A percentile compares a stretch with the other conserved stretches of the same genome.
phyloP scores from a whole-genome alignment of 768 basidiomycete genomes.

The Lactarius sanguifluus region DNA sequence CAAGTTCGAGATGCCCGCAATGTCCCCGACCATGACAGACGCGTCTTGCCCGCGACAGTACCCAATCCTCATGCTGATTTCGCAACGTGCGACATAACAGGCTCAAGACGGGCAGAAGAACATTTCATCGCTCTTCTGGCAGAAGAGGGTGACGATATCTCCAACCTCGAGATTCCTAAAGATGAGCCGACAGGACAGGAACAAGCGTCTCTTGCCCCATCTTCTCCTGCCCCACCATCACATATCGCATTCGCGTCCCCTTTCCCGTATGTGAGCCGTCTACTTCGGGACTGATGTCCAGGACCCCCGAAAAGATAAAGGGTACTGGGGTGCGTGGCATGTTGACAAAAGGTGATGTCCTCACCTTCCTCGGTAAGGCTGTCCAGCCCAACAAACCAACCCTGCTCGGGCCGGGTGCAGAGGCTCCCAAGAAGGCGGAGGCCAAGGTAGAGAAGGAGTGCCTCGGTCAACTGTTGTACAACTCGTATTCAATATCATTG shows the following conservation, averaged over 20 bases:
- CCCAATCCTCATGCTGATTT: neutral
- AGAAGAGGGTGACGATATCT: slow-evolving; percentile 94
- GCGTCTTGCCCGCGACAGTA: slow-evolving; percentile 46
- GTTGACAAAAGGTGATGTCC: slow-evolving; percentile 95
- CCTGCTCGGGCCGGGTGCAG: slow-evolving; percentile 20
- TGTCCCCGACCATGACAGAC: slow-evolving; percentile 97
- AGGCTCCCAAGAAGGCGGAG: slow-evolving; percentile 36
- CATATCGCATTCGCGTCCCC: slow-evolving; percentile 58
- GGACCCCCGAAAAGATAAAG: slow-evolving; percentile 65
- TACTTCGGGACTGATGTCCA: slow-evolving; percentile 66
- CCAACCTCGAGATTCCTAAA: slow-evolving; percentile 68
- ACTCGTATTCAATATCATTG: neutral
- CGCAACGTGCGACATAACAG: slow-evolving; percentile 39
- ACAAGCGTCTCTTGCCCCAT: slow-evolving; percentile 35
- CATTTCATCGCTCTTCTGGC: slow-evolving; percentile 89
- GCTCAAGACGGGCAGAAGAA: slow-evolving; percentile 76
- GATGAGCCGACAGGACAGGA: slow-evolving; percentile 36
- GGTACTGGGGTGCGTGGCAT: slow-evolving; percentile 91
- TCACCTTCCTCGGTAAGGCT: slow-evolving; percentile 85
- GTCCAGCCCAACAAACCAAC: slow-evolving; percentile 63
- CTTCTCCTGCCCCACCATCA: slow-evolving; percentile 36
- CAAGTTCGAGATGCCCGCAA: slow-evolving; percentile 88
- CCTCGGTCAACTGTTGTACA: neutral
- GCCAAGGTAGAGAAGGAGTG: slow-evolving; percentile 39
- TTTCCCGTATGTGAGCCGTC: slow-evolving; percentile 91